A percentile compares a stretch with the other conserved stretches of the same genome.
phyloP scores from a whole-genome alignment of 1,139 yeast species.

The Hemisphaericaspora xylanilytica region DNA sequence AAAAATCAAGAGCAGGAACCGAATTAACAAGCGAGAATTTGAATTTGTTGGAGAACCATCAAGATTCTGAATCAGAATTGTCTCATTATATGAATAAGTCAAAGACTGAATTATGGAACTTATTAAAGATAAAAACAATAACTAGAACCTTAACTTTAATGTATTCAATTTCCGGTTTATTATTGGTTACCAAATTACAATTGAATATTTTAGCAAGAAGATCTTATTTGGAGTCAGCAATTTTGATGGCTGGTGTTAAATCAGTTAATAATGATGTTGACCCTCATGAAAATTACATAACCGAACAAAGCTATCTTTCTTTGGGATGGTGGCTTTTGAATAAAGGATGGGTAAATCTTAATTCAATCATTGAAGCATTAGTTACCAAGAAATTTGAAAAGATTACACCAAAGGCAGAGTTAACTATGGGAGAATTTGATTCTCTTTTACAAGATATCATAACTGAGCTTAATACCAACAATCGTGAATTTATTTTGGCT shows the following conservation, averaged over 20 bases:
- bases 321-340: slow-evolving; percentile 94
- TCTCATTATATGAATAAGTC: slow-evolving; percentile 40
- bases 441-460: slow-evolving; percentile 24
- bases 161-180: slow-evolving; percentile 66
- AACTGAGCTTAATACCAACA: slow-evolving; percentile 35
- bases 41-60: slow-evolving; percentile 31
- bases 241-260: slow-evolving; percentile 55
- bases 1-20: slow-evolving; percentile 20
- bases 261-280: slow-evolving; percentile 18
- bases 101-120: slow-evolving; percentile 83
- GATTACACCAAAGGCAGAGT: slow-evolving; percentile 70
- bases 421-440: slow-evolving; percentile 59
- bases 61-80: slow-evolving; percentile 27
- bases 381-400: slow-evolving; percentile 62
- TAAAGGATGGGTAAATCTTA: slow-evolving; percentile 71
- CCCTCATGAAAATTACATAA: slow-evolving; percentile 42
- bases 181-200: slow-evolving; percentile 79
- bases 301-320: slow-evolving; percentile 82
- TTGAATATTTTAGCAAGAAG: slow-evolving; percentile 84
- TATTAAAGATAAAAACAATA: slow-evolving; percentile 71
- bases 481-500: slow-evolving; percentile 39
- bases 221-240: slow-evolving; percentile 78
- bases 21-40: slow-evolving; percentile 42
- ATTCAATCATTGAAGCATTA: slow-evolving; percentile 51
- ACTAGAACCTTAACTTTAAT: slow-evolving; percentile 71